Percentiles rank a stretch among this genome's conserved stretches.
phyloP scores from a whole-genome alignment of 108 stramenopile genomes.

The Nitzschia inconspicua region DNA sequence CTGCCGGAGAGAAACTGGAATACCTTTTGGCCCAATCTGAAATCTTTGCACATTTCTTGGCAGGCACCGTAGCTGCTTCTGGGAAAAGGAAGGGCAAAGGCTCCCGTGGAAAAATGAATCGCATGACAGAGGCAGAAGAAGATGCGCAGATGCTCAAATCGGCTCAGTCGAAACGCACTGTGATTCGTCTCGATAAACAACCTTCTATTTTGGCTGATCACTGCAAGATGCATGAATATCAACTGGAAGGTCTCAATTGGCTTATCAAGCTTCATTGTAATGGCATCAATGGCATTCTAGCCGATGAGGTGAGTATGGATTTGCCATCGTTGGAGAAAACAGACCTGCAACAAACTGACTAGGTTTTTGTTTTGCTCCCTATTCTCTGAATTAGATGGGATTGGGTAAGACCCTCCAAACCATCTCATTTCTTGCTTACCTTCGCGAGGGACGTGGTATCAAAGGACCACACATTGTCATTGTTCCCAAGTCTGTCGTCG shows the following conservation, averaged over 20 bases:
- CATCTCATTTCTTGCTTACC: constrained; percentile 92
- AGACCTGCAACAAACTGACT: too few species aligned
- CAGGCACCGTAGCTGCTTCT: constrained; percentile 41
- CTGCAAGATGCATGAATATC: constrained; percentile 96
- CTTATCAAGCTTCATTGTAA: constrained; percentile 98
- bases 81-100: constrained; percentile 1
- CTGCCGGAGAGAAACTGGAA: constrained; percentile 60
- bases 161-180: constrained; percentile 74
- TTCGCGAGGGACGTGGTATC: constrained; percentile 82
- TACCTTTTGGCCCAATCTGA: constrained; percentile 95
- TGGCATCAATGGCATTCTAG: constrained; percentile 98
- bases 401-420: constrained; percentile 93
- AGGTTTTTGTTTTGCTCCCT: constrained; percentile 2
- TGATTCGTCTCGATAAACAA: constrained; percentile 86
- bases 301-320: constrained; percentile 94
- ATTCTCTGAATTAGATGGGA: constrained; percentile 17
- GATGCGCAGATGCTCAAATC: constrained; percentile 93
- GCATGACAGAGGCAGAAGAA: constrained; percentile 96
- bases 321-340: too few species aligned
- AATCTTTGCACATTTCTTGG: constrained; percentile 97
- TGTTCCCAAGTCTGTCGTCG: constrained; percentile 93
- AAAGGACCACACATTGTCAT: constrained; percentile 95
- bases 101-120: constrained; percentile 64
- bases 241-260: constrained; percentile 99
- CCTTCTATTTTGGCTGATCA: constrained; percentile 70